A percentile compares a stretch with the other conserved stretches of the same genome.
Evolutionary conservation across 2,329 filamentous ascomycete species (phyloP).

Genomic region (Diatrype stigma): DNA sequence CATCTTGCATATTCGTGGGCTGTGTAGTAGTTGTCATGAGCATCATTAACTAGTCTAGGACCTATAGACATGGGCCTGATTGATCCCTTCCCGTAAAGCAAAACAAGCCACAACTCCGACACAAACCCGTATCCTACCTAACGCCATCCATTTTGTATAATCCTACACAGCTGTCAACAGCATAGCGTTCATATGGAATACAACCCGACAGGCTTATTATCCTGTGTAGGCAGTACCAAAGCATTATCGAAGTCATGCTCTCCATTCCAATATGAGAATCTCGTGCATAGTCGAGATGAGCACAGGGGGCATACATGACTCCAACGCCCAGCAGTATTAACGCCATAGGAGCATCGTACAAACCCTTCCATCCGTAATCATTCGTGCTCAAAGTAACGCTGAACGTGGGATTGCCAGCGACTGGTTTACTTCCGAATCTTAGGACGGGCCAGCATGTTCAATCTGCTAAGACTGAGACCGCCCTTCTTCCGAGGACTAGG

Average conservation of each 20-base stretch:
- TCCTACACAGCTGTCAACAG: neutral
- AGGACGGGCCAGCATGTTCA: constrained; percentile 58
- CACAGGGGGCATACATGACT: neutral
- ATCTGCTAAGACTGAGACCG: constrained; percentile 52
- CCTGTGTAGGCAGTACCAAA: neutral
- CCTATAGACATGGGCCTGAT: neutral
- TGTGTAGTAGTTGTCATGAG: neutral
- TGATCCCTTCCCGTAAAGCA: neutral
- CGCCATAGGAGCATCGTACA: neutral
- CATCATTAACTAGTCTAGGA: neutral
- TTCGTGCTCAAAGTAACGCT: neutral
- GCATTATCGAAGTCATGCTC: neutral
- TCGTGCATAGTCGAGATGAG: neutral
- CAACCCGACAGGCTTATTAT: neutral
- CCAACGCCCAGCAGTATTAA: neutral
- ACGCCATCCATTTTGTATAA: neutral
- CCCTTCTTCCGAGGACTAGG: constrained; percentile 51
- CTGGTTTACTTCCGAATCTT: constrained; percentile 48
- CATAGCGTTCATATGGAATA: neutral
- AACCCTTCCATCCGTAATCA: neutral
- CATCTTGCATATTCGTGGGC: neutral
- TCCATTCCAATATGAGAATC: neutral
- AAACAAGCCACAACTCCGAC: neutral
- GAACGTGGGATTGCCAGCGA: neutral
- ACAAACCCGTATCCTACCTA: neutral